Conservation (phyloP, 495 filamentous ascomycete genomes). For the Alectoria sarmentosa region DNA sequence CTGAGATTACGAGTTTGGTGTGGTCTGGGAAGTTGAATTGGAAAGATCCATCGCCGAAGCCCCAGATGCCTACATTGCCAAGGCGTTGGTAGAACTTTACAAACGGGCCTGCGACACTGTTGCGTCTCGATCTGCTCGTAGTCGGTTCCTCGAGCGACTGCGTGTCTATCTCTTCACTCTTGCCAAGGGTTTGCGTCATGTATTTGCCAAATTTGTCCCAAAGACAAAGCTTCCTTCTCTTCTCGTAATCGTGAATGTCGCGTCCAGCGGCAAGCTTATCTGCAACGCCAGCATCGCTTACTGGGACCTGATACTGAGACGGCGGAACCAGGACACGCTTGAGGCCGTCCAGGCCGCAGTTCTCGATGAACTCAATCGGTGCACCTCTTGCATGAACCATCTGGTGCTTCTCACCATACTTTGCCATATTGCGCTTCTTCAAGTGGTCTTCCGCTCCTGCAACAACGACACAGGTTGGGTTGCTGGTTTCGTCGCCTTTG, state of each 20-base stretch:
- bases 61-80: constrained; percentile 84
- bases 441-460: constrained; percentile 52
- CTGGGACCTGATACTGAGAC: constrained; percentile 48
- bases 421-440: constrained; percentile 21
- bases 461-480: constrained; percentile 61
- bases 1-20: constrained; percentile 80
- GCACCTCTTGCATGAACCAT: constrained; percentile 56
- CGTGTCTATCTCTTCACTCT: constrained; percentile 38
- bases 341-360: constrained; percentile 59
- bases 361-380: constrained; percentile 76
- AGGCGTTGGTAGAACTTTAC: constrained; percentile 86
- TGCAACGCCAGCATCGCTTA: constrained; percentile 44
- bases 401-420: constrained; percentile 51
- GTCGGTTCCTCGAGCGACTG: constrained; percentile 14
- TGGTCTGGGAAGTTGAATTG: constrained; percentile 97
- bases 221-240: constrained; percentile 65
- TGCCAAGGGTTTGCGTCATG: constrained; percentile 62
- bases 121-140: constrained; percentile 15
- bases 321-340: constrained; percentile 54
- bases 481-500: constrained; percentile 53
- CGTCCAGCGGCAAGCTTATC: constrained; percentile 46
- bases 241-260: constrained; percentile 58
- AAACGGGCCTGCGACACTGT: constrained; percentile 47
- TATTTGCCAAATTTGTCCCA: constrained; percentile 94
- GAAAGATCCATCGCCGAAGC: constrained; percentile 79